phyloP scores from a whole-genome alignment of 257 asterid species.

The Sherardia arvensis region DNA sequence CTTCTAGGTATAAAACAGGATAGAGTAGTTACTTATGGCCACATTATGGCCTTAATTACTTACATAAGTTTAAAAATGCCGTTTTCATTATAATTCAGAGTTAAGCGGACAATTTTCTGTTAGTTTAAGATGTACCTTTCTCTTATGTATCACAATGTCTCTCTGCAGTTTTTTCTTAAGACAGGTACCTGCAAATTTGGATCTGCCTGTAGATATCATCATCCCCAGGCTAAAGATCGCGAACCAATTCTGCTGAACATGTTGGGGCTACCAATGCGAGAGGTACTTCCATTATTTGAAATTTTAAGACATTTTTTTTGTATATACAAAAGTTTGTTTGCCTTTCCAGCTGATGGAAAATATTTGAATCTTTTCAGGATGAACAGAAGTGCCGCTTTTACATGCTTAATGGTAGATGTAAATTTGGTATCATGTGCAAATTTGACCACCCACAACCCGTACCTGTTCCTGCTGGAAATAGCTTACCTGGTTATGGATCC shows the following conservation, averaged over 20 bases:
- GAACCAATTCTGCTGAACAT: conserved; percentile 28
- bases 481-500: conserved; percentile 12
- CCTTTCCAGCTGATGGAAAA: neutral
- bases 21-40: neutral
- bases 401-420: conserved; percentile 58
- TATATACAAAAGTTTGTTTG: neutral
- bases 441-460: conserved; percentile 63
- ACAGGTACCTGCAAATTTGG: conserved; percentile 75
- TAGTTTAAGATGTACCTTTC: neutral
- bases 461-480: conserved; percentile 35
- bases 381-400: conserved; percentile 46
- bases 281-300: conserved; percentile 25
- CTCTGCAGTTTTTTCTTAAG: conserved; percentile 55
- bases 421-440: conserved; percentile 57
- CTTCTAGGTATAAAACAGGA: neutral
- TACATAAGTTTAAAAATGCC: neutral
- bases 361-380: conserved; percentile 29
- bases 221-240: conserved; percentile 52
- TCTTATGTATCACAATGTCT: neutral
- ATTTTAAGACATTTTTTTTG: neutral
- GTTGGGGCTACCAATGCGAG: conserved; percentile 66
- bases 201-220: conserved; percentile 57
- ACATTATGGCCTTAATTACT: neutral
- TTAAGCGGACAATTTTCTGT: neutral
- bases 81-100: neutral